These are phyloP conservation scores for Reticulomyxa filosa DNA, from an alignment of 78 protist genomes.

Conservation along the genomic window DNA sequence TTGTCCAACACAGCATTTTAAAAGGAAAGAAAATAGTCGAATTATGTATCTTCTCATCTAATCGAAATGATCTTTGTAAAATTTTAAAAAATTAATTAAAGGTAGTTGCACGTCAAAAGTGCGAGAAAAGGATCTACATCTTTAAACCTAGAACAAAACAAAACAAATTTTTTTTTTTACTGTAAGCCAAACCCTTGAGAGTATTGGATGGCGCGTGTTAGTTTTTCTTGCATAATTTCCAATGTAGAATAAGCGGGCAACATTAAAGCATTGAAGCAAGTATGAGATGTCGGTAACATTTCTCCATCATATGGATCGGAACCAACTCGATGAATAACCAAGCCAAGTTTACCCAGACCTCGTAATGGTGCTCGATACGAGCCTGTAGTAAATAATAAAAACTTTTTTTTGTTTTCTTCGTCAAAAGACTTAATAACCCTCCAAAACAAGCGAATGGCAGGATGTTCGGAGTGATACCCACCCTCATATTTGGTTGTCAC, in stretches of 20 bases:
- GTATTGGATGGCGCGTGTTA: background rate
- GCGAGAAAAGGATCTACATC: too few species aligned
- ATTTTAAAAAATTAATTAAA: too few species aligned
- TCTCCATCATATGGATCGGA: slow-evolving; percentile 5
- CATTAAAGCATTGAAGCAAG: slow-evolving; percentile 90
- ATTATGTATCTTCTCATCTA: too few species aligned
- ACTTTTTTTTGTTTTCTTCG: slow-evolving; percentile 51
- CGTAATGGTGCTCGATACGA: slow-evolving; percentile 52
- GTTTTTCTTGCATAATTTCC: background rate
- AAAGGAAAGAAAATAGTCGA: too few species aligned
- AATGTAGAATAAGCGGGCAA: slow-evolving; percentile 48
- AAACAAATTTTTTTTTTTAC: too few species aligned
- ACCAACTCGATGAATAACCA: slow-evolving; percentile 13
- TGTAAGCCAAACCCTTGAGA: slow-evolving; percentile 2
- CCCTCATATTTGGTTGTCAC: slow-evolving; percentile 57
- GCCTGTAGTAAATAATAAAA: slow-evolving; percentile 76
- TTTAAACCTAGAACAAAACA: too few species aligned
- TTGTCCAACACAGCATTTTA: too few species aligned
- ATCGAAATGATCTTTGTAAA: too few species aligned
- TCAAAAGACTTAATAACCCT: slow-evolving; percentile 33
- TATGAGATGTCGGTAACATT: slow-evolving; percentile 84
- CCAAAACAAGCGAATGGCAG: slow-evolving; percentile 52
- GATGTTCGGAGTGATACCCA: slow-evolving; percentile 23
- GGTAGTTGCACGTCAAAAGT: too few species aligned
- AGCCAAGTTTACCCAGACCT: slow-evolving; percentile 32